A percentile compares a stretch with the other conserved stretches of the same genome.
Conservation (phyloP, 2,329 filamentous ascomycete genomes). For the Pseudopyricularia cyperi region DNA sequence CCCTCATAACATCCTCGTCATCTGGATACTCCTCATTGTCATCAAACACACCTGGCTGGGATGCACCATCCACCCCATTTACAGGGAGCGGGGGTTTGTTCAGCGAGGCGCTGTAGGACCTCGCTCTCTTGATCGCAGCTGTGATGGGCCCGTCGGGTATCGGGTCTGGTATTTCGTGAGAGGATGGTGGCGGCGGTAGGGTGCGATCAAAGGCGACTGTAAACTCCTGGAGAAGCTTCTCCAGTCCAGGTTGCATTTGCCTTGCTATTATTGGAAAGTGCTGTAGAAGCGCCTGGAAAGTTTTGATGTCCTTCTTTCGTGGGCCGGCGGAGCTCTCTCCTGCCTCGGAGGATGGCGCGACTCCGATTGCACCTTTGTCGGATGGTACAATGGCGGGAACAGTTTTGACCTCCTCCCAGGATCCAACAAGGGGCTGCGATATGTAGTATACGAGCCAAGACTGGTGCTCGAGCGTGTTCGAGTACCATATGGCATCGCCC, state of each 20-base stretch:
- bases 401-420: conserved; percentile 65
- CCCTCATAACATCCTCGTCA: conserved; percentile 82
- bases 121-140: conserved; percentile 39
- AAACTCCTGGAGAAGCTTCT: conserved; percentile 84
- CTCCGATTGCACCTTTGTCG: conserved; percentile 11
- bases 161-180: conserved; percentile 45
- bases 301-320: conserved; percentile 81
- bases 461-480: conserved; percentile 75
- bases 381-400: conserved; percentile 47
- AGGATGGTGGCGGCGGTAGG: conserved; percentile 60
- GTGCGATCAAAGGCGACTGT: conserved; percentile 74
- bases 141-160: conserved; percentile 41
- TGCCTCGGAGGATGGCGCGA: conserved; percentile 4
- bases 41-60: conserved; percentile 9
- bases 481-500: conserved; percentile 75
- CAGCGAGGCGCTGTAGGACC: conserved; percentile 31
- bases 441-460: conserved; percentile 98
- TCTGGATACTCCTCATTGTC: conserved; percentile 69
- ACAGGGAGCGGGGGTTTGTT: conserved; percentile 9
- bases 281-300: conserved; percentile 78
- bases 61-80: conserved; percentile 10
- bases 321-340: conserved; percentile 32
- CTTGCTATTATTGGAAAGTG: conserved; percentile 91
- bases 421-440: conserved; percentile 73
- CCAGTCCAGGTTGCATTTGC: conserved; percentile 88